Conservation (phyloP, 108 stramenopile genomes). For the Nitzschia sp. region DNA sequence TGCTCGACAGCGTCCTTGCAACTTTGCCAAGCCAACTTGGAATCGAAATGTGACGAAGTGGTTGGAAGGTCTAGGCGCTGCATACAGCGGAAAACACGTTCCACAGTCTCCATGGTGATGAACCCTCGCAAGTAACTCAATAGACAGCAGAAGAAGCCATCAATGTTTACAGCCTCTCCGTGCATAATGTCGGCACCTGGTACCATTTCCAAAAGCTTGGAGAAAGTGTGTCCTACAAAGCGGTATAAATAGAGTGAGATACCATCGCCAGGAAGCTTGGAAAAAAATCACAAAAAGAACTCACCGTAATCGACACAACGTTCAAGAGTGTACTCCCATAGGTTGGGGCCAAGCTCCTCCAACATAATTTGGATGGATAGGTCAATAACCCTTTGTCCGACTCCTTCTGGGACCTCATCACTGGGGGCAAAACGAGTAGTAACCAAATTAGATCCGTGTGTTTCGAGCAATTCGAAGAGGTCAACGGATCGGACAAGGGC, state of each 20-base stretch:
- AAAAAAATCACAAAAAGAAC: constrained; percentile 1
- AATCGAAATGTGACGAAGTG: constrained; percentile 62
- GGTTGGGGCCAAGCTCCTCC: constrained; percentile 95
- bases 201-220: constrained; percentile 93
- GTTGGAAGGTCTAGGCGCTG: constrained; percentile 79
- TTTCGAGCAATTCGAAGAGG: constrained; percentile 90
- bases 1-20: constrained; percentile 94
- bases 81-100: constrained; percentile 86
- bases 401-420: constrained; percentile 57
- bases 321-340: constrained; percentile 91
- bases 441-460: constrained; percentile 84
- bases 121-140: constrained; percentile 85
- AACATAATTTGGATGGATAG: constrained; percentile 95
- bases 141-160: constrained; percentile 93
- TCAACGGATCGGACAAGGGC: constrained; percentile 88
- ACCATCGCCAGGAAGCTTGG: not conserved
- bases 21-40: constrained; percentile 83
- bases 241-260: not conserved
- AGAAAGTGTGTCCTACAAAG: constrained; percentile 86
- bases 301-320: constrained; percentile 89
- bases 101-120: constrained; percentile 75
- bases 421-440: constrained; percentile 62
- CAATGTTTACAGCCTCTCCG: constrained; percentile 96
- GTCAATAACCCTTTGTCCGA: constrained; percentile 88
- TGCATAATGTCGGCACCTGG: constrained; percentile 94